A percentile compares a stretch with the other conserved stretches of the same genome.
These are phyloP conservation scores for Rhamnella rubrinervis DNA, from an alignment of 331 rosid species.

Conservation along the genomic window DNA sequence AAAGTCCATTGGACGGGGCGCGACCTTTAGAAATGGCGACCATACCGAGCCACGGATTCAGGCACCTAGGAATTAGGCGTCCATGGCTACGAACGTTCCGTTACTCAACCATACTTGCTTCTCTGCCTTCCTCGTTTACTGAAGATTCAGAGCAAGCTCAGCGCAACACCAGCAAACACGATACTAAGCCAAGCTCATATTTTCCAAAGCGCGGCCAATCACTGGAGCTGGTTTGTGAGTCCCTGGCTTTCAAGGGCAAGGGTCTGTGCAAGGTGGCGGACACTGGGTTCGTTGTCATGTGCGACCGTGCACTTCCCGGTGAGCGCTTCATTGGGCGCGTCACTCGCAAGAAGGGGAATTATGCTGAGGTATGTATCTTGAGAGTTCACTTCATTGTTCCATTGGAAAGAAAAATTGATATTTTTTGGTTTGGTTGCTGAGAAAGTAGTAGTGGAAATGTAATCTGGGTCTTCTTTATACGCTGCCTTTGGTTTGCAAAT, in stretches of 20 bases:
- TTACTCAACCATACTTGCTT: conserved; percentile 31
- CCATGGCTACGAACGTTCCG: conserved; percentile 47
- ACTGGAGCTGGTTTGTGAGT: conserved; percentile 76
- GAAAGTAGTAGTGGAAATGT: background rate
- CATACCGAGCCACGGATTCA: conserved; percentile 58
- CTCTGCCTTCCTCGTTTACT: conserved; percentile 34
- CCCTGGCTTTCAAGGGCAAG: conserved; percentile 84
- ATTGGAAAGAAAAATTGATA: too few relatives aligned
- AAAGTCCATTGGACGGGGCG: too few relatives aligned
- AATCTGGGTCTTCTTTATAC: background rate
- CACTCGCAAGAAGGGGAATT: conserved; percentile 74
- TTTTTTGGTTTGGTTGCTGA: conserved; percentile 2
- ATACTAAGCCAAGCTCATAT: conserved; percentile 34
- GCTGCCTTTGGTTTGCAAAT: background rate
- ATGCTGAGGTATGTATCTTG: conserved; percentile 60
- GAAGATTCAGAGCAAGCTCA: conserved; percentile 39
- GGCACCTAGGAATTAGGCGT: conserved; percentile 37
- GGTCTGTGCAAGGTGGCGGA: conserved; percentile 82
- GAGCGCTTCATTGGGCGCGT: conserved; percentile 89
- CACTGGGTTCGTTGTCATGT: conserved; percentile 81
- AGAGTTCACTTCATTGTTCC: too few relatives aligned
- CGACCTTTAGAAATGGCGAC: conserved; percentile 46
- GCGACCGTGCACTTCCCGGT: conserved; percentile 94
- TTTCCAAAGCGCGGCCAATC: conserved; percentile 93
- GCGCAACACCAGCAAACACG: conserved; percentile 2